These are phyloP conservation scores for Heritiera littoralis DNA, from an alignment of 345 rosid species.

Conservation along the genomic window DNA sequence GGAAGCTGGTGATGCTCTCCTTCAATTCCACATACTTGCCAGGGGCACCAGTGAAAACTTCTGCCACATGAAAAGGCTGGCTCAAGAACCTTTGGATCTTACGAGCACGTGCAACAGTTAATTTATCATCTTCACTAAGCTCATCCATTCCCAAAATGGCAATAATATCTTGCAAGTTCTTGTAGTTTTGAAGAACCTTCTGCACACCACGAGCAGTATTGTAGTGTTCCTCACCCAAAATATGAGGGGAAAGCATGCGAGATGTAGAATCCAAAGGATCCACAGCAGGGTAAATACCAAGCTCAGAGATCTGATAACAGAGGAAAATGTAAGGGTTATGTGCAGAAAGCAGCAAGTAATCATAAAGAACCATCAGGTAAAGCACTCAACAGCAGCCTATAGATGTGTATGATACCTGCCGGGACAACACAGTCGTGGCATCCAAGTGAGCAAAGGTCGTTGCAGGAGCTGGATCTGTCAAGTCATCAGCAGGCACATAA, in stretches of 20 bases:
- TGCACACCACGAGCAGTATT: slow-evolving; percentile 98
- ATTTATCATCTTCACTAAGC: slow-evolving; percentile 98
- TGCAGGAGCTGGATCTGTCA: slow-evolving; percentile 99
- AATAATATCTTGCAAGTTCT: slow-evolving; percentile 97
- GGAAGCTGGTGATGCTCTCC: slow-evolving; percentile 89
- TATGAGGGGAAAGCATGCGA: slow-evolving; percentile 97
- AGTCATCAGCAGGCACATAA: slow-evolving; percentile 98
- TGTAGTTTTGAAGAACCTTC: slow-evolving; percentile 96
- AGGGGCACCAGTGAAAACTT: slow-evolving; percentile 98
- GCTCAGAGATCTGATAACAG: slow-evolving; percentile 75
- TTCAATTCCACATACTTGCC: slow-evolving; percentile 97
- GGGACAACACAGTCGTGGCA: slow-evolving; percentile 95
- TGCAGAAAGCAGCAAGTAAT: not conserved
- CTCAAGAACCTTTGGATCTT: slow-evolving; percentile 96
- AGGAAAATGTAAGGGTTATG: not conserved
- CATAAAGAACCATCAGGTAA: not conserved
- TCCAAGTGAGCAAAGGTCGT: slow-evolving; percentile 99
- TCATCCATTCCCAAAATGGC: slow-evolving; percentile 99
- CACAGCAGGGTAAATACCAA: slow-evolving; percentile 98
- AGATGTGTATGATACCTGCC: slow-evolving; percentile 57
- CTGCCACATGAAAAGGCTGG: slow-evolving; percentile 99
- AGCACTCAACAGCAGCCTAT: not conserved
- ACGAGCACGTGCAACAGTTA: slow-evolving; percentile 98
- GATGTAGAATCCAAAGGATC: slow-evolving; percentile 98
- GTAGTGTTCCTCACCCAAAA: slow-evolving; percentile 93